Percentiles rank a stretch among this genome's conserved stretches.
These are phyloP conservation scores for Phellinidium pouzarii DNA, from an alignment of 1,284 basidiomycete species.

Conservation along the genomic window DNA sequence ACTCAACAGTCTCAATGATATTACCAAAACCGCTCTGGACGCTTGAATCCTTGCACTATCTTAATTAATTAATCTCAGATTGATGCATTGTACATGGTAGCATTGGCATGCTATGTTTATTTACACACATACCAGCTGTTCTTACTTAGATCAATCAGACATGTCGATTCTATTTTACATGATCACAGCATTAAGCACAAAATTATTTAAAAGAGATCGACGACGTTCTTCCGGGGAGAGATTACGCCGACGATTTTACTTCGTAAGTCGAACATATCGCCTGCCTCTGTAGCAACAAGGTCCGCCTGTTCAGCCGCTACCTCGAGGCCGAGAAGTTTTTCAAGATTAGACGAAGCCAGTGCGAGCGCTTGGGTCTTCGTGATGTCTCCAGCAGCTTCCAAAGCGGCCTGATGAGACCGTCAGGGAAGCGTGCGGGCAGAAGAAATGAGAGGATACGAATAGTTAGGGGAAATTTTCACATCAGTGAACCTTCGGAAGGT, in stretches of 20 bases:
- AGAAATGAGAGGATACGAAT: neutral
- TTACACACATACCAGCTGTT: too few relatives aligned
- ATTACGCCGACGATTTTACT: slow-evolving; percentile 58
- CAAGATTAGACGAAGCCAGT: slow-evolving; percentile 56
- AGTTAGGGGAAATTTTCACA: neutral
- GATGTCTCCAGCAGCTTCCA: slow-evolving; percentile 41
- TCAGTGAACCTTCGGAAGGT: neutral
- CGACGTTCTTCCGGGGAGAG: slow-evolving; percentile 36
- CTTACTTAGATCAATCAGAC: too few relatives aligned
- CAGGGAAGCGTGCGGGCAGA: neutral
- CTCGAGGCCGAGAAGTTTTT: slow-evolving; percentile 55
- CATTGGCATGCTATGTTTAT: too few relatives aligned
- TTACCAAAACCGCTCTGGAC: neutral
- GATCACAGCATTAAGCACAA: neutral
- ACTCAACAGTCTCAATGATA: neutral
- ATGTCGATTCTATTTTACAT: neutral
- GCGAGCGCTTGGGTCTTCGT: slow-evolving; percentile 47
- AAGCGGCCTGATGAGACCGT: slow-evolving; percentile 21
- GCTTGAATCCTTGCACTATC: neutral
- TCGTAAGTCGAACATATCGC: slow-evolving; percentile 49
- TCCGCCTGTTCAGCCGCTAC: slow-evolving; percentile 32
- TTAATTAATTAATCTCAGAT: too few relatives aligned
- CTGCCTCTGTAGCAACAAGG: slow-evolving; percentile 61
- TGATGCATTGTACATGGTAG: too few relatives aligned
- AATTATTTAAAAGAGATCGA: slow-evolving; percentile 36